Evolutionary conservation across 202 grass and related monocot species (phyloP).

Genomic region (Elaeis oleifera): DNA sequence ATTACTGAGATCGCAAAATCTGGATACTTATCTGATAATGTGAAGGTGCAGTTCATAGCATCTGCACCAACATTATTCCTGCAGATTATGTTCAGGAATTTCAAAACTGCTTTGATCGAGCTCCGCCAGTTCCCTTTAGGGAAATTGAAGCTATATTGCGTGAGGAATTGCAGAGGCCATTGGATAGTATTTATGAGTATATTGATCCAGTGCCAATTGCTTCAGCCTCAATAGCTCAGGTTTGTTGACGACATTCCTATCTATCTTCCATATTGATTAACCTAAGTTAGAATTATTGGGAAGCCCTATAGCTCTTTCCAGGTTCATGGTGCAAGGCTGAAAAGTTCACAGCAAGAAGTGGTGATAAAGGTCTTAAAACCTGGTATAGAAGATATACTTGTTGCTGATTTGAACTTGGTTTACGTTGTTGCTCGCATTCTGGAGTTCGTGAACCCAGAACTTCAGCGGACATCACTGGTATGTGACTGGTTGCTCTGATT

Average conservation of each 20-base stretch:
- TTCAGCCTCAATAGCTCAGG: constrained; percentile 94
- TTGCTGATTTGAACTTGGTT: constrained; percentile 91
- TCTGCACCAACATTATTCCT: constrained; percentile 90
- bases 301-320: constrained; percentile 19
- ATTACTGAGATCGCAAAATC: not conserved
- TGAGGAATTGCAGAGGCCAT: constrained; percentile 75
- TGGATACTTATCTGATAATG: constrained; percentile 7
- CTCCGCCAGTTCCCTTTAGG: constrained; percentile 59
- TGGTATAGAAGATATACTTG: constrained; percentile 84
- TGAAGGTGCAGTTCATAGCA: constrained; percentile 65
- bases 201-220: constrained; percentile 84
- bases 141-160: constrained; percentile 78
- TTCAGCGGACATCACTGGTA: constrained; percentile 87
- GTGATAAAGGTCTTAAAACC: constrained; percentile 98
- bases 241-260: constrained; percentile 21
- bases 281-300: too few relatives aligned
- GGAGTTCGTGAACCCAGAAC: constrained; percentile 86
- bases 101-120: constrained; percentile 84
- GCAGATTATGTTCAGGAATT: constrained; percentile 93
- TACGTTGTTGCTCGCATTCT: constrained; percentile 74
- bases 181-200: constrained; percentile 78
- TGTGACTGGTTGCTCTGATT: not conserved
- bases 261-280: not conserved
- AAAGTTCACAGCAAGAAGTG: constrained; percentile 89
- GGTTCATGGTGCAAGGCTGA: constrained; percentile 88